Percentiles rank a stretch among this genome's conserved stretches.
phyloP scores from a whole-genome alignment of 176 grass and related monocot genomes.

The Zizania latifolia region DNA sequence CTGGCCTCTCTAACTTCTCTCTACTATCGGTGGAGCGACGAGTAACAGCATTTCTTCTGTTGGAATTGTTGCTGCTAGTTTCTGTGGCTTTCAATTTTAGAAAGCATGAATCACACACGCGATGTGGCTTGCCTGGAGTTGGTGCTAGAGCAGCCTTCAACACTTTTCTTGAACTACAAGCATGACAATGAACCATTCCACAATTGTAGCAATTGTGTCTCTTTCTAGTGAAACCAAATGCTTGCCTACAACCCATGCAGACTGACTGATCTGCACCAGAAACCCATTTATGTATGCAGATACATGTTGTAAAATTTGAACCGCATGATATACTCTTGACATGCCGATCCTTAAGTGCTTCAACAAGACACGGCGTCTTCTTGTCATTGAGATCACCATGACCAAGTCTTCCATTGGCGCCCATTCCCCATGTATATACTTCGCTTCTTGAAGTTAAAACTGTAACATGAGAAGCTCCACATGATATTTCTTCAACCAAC shows the following conservation, averaged over 20 bases:
- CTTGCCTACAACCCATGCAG: constrained; percentile 83
- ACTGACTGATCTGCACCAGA: constrained; percentile 76
- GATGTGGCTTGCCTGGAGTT: constrained; percentile 84
- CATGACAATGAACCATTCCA: constrained; percentile 82
- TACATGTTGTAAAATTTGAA: constrained; percentile 88
- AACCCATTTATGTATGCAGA: constrained; percentile 98
- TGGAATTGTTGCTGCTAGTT: constrained; percentile 15
- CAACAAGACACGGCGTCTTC: constrained; percentile 63
- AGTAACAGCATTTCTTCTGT: constrained; percentile 56
- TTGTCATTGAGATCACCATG: constrained; percentile 73
- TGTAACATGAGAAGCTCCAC: constrained; percentile 46
- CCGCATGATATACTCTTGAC: constrained; percentile 95
- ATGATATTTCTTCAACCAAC: constrained; percentile 85
- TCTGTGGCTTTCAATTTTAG: constrained; percentile 76
- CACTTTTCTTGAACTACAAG: constrained; percentile 84
- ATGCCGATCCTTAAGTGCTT: constrained; percentile 71
- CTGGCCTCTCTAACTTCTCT: constrained; percentile 49
- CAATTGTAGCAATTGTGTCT: constrained; percentile 74
- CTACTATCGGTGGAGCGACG: constrained; percentile 56
- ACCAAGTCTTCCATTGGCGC: constrained; percentile 80
- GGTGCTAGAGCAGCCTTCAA: constrained; percentile 80
- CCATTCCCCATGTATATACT: constrained; percentile 92
- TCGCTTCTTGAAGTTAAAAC: constrained; percentile 76
- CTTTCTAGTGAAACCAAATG: constrained; percentile 93
- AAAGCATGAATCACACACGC: constrained; percentile 91